A percentile compares a stretch with the other conserved stretches of the same genome.
phyloP scores from a whole-genome alignment of 1,284 basidiomycete species.

The Cryptococcus neoformans region DNA sequence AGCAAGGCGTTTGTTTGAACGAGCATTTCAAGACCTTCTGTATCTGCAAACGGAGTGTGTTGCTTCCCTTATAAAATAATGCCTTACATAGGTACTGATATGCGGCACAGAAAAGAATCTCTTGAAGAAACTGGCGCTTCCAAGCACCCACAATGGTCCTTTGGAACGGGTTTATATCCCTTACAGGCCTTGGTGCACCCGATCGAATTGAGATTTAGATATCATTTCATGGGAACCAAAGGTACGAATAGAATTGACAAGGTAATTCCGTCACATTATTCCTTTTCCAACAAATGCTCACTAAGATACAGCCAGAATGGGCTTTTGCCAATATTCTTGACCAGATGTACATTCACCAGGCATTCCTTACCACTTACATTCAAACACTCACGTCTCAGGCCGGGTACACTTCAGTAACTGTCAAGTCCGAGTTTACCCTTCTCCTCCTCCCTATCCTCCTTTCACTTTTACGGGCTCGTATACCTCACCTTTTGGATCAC shows the following conservation, averaged over 20 bases:
- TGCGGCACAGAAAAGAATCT: conserved; percentile 54
- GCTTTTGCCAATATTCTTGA: conserved; percentile 89
- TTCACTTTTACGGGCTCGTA: conserved; percentile 67
- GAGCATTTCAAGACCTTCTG: conserved; percentile 69
- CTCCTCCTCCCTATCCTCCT: conserved; percentile 67
- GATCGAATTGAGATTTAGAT: conserved; percentile 84
- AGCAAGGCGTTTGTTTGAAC: conserved; percentile 64
- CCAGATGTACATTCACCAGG: conserved; percentile 71
- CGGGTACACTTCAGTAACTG: conserved; percentile 63
- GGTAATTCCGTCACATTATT: conserved; percentile 50
- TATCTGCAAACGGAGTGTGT: conserved; percentile 70
- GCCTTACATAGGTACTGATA: not conserved
- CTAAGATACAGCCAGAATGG: conserved; percentile 80
- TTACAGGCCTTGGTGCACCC: conserved; percentile 82
- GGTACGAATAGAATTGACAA: conserved; percentile 93
- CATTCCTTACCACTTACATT: conserved; percentile 71
- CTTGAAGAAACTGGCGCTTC: conserved; percentile 39
- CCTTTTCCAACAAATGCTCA: not conserved
- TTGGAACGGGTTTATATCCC: conserved; percentile 65
- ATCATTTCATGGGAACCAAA: conserved; percentile 85
- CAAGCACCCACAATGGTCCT: conserved; percentile 26
- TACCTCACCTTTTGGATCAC: conserved; percentile 70
- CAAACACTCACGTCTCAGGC: conserved; percentile 66
- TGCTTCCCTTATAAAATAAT: not conserved
- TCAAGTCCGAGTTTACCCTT: conserved; percentile 75